Conservation (phyloP, 768 basidiomycete species). For the Rhodotorula kratochvilovae region DNA sequence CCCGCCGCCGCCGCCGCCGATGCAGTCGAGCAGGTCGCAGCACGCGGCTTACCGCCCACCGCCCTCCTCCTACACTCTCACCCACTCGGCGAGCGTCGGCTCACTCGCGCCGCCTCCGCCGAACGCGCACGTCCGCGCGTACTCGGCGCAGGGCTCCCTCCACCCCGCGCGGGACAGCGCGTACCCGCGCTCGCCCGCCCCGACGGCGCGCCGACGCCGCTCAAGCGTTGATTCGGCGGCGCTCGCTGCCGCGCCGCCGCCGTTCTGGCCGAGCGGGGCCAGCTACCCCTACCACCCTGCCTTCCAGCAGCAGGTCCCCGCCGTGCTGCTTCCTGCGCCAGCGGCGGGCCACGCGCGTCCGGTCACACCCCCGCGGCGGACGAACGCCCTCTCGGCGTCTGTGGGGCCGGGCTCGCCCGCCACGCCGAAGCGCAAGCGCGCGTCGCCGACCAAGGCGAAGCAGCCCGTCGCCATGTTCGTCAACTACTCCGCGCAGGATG, state of each 20-base stretch:
- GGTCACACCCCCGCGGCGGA: background rate
- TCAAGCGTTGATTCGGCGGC: background rate
- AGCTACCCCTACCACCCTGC: background rate
- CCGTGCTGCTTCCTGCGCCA: background rate
- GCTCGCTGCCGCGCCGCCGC: background rate
- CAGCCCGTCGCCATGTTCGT: slow-evolving; percentile 26
- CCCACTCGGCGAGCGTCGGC: background rate
- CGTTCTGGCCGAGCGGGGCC: background rate
- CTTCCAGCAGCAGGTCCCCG: background rate
- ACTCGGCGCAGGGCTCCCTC: background rate
- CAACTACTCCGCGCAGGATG: slow-evolving; percentile 32
- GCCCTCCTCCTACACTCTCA: background rate
- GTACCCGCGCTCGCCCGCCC: background rate
- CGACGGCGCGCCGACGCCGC: background rate
- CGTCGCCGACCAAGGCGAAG: slow-evolving; percentile 2
- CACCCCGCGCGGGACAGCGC: background rate
- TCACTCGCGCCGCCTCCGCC: background rate
- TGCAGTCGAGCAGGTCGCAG: background rate
- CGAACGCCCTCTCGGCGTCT: background rate
- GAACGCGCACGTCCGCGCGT: slow-evolving; percentile 1
- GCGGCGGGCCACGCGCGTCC: background rate
- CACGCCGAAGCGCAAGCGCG: slow-evolving; percentile 13
- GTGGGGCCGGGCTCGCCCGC: background rate
- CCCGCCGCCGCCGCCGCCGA: background rate
- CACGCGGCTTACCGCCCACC: background rate